Evolutionary conservation across 1,139 yeast species (phyloP).

Genomic region (Geotrichum fermentans): DNA sequence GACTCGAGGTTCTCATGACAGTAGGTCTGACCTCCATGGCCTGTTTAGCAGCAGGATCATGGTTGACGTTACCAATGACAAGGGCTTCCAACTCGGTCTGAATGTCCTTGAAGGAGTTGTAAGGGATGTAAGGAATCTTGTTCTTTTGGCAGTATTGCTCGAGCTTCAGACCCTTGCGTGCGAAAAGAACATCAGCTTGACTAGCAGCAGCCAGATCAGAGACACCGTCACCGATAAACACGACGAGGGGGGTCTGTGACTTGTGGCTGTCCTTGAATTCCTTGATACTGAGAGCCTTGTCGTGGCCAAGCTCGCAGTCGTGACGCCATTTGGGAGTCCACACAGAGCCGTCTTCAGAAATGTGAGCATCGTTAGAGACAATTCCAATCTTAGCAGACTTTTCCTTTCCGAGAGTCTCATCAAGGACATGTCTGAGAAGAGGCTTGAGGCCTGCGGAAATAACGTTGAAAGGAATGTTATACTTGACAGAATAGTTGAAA

Average conservation of each 20-base stretch:
- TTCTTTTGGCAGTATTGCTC: slow-evolving; percentile 42
- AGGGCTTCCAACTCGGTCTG: slow-evolving; percentile 36
- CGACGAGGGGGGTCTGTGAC: slow-evolving; percentile 35
- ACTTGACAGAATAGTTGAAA: slow-evolving; percentile 49
- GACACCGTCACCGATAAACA: slow-evolving; percentile 45
- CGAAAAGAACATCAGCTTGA: slow-evolving; percentile 44
- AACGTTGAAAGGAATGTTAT: slow-evolving; percentile 55
- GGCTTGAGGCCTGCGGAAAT: slow-evolving; percentile 68
- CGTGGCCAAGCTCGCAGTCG: slow-evolving; percentile 61
- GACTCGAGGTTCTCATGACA: slow-evolving; percentile 19
- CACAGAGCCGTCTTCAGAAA: slow-evolving; percentile 40
- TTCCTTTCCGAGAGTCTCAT: slow-evolving; percentile 54
- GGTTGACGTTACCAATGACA: slow-evolving; percentile 35
- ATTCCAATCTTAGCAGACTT: slow-evolving; percentile 53
- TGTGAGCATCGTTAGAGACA: slow-evolving; percentile 54
- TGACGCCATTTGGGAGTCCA: slow-evolving; percentile 62
- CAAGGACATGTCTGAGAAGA: slow-evolving; percentile 54
- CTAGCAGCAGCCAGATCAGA: slow-evolving; percentile 45
- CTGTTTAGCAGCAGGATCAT: slow-evolving; percentile 18
- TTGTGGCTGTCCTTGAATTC: slow-evolving; percentile 39
- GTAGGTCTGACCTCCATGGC: slow-evolving; percentile 20
- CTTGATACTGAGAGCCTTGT: slow-evolving; percentile 55
- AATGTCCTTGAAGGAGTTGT: slow-evolving; percentile 42
- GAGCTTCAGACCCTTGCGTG: slow-evolving; percentile 41
- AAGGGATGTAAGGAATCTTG: slow-evolving; percentile 42